phyloP scores from a whole-genome alignment of 2,329 filamentous ascomycete species.

The Aspergillus thermomutatus region DNA sequence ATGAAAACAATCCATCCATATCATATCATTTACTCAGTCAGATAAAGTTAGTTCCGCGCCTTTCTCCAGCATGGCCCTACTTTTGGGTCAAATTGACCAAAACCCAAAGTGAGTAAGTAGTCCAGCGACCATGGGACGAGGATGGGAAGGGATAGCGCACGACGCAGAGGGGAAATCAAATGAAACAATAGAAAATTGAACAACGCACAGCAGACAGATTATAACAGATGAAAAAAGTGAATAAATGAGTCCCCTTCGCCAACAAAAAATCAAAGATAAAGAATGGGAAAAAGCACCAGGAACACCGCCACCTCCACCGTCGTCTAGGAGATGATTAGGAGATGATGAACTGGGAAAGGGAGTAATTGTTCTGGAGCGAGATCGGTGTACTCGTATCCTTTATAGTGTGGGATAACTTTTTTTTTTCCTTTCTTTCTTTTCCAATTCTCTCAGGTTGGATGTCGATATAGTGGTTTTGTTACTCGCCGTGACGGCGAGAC shows the following conservation, averaged over 20 bases:
- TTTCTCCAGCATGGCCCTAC: slow-evolving; percentile 4
- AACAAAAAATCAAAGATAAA: slow-evolving; percentile 21
- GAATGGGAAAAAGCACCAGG: slow-evolving; percentile 29
- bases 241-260: slow-evolving; percentile 32
- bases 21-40: slow-evolving; percentile 16
- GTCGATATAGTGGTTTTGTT: slow-evolving; percentile 12
- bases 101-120: neutral
- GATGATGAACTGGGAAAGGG: slow-evolving; percentile 24
- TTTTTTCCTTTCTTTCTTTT: slow-evolving; percentile 18
- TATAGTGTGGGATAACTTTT: slow-evolving; percentile 17
- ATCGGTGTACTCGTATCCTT: slow-evolving; percentile 28
- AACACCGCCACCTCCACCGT: slow-evolving; percentile 38
- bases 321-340: slow-evolving; percentile 34
- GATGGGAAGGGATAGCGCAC: slow-evolving; percentile 10
- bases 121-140: slow-evolving; percentile 2
- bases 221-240: slow-evolving; percentile 21
- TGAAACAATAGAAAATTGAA: slow-evolving; percentile 10
- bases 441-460: slow-evolving; percentile 12
- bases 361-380: slow-evolving; percentile 27
- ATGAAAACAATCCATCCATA: slow-evolving; percentile 17
- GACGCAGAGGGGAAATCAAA: slow-evolving; percentile 20
- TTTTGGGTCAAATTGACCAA: slow-evolving; percentile 5
- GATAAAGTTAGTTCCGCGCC: slow-evolving; percentile 5
- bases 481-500: slow-evolving; percentile 9
- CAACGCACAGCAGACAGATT: slow-evolving; percentile 23